Evolutionary conservation across 2,329 filamentous ascomycete species (phyloP).

Genomic region (Aspergillus niger): DNA sequence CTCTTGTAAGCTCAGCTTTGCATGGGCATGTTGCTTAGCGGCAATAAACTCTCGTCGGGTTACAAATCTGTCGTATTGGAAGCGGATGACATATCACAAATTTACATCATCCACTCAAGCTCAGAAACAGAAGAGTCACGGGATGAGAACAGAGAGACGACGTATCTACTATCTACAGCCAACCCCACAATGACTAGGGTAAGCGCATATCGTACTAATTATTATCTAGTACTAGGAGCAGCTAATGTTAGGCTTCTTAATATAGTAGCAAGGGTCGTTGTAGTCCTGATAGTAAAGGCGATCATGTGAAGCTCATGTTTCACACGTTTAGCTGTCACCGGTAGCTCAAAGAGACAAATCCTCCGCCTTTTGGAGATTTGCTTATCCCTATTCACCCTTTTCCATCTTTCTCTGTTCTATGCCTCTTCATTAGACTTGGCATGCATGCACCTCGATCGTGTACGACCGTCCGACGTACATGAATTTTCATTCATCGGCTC

Average conservation of each 20-base stretch:
- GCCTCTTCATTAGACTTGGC: neutral
- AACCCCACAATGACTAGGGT: constrained; percentile 1
- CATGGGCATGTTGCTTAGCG: constrained; percentile 1
- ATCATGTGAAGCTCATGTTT: neutral
- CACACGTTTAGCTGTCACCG: neutral
- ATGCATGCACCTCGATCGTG: constrained; percentile 2
- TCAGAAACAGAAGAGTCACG: neutral
- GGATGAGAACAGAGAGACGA: neutral
- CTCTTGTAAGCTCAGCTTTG: neutral
- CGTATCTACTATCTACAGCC: neutral
- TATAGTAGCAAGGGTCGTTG: neutral
- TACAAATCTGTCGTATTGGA: neutral
- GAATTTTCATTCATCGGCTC: no score
- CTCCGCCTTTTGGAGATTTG: constrained; percentile 3
- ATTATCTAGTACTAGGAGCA: neutral
- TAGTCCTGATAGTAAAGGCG: neutral
- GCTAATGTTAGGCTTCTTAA: neutral
- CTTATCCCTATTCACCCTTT: neutral
- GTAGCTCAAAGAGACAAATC: neutral
- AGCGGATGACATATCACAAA: neutral
- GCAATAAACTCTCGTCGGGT: neutral
- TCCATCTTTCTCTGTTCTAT: neutral
- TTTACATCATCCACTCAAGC: neutral
- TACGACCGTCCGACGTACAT: neutral
- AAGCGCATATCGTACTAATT: neutral